phyloP scores from a whole-genome alignment of 331 rosid genomes.

The Erythrophleum ivorense region DNA sequence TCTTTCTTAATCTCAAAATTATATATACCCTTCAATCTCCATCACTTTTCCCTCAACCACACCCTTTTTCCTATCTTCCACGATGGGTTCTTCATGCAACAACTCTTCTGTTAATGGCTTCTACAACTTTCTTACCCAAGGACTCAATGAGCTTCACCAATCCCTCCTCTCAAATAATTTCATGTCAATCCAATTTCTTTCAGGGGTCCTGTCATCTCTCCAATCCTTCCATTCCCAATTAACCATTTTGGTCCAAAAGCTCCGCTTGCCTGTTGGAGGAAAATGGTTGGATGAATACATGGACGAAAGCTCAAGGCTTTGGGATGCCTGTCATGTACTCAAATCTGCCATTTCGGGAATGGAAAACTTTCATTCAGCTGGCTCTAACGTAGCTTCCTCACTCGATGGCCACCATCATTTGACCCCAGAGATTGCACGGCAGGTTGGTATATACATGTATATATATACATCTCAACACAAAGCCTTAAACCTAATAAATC shows the following conservation, averaged over 20 bases:
- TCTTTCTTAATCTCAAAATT: slow-evolving; percentile 40
- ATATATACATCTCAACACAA: not conserved
- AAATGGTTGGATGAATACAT: slow-evolving; percentile 85
- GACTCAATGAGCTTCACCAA: slow-evolving; percentile 62
- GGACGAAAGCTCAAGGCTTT: slow-evolving; percentile 78
- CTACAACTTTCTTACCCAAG: slow-evolving; percentile 65
- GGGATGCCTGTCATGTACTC: slow-evolving; percentile 70
- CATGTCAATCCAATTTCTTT: slow-evolving; percentile 72
- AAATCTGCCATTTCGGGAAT: slow-evolving; percentile 63
- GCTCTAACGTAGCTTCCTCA: slow-evolving; percentile 51
- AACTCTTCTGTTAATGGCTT: slow-evolving; percentile 70
- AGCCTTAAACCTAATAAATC: not conserved
- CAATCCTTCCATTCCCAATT: slow-evolving; percentile 64
- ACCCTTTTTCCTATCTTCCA: slow-evolving; percentile 17
- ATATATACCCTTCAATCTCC: slow-evolving; percentile 54
- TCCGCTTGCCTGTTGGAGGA: slow-evolving; percentile 69
- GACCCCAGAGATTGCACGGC: slow-evolving; percentile 54
- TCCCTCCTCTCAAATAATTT: slow-evolving; percentile 52
- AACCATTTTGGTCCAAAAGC: slow-evolving; percentile 66
- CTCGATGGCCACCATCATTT: slow-evolving; percentile 51
- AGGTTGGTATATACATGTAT: slow-evolving; percentile 46
- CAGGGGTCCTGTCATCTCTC: slow-evolving; percentile 60
- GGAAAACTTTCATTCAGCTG: slow-evolving; percentile 52
- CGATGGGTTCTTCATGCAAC: slow-evolving; percentile 66
- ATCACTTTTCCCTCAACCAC: slow-evolving; percentile 46